A percentile compares a stretch with the other conserved stretches of the same genome.
These are phyloP conservation scores for Madurella fahalii DNA, from an alignment of 2,329 filamentous ascomycete species.

Conservation along the genomic window DNA sequence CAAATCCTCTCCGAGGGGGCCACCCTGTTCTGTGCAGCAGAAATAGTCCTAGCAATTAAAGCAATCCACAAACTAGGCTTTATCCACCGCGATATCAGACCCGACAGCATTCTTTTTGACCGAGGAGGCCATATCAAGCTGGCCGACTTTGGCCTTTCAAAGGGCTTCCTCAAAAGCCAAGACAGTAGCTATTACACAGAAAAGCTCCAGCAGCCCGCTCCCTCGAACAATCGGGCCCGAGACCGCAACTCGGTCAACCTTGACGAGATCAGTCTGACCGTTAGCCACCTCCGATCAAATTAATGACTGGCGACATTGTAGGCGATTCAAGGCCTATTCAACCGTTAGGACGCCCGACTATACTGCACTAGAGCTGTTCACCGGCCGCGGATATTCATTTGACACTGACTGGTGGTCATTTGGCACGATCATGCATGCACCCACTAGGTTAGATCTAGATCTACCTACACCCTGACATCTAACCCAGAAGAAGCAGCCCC, in stretches of 20 bases:
- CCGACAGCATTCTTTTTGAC: constrained; percentile 95
- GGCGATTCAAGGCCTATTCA: constrained; percentile 93
- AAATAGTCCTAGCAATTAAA: constrained; percentile 96
- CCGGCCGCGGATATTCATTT: constrained; percentile 89
- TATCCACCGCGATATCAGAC: constrained; percentile 97
- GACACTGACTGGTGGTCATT: constrained; percentile 99
- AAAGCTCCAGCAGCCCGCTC: constrained; percentile 66
- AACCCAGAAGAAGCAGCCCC: neutral
- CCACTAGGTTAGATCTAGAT: neutral
- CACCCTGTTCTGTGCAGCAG: constrained; percentile 97
- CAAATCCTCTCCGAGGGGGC: constrained; percentile 99
- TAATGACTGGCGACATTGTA: constrained; percentile 96
- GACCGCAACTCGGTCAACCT: constrained; percentile 92
- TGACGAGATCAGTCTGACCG: constrained; percentile 95
- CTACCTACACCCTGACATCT: neutral
- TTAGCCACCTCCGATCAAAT: constrained; percentile 93
- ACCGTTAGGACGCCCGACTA: constrained; percentile 98
- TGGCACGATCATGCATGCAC: constrained; percentile 84
- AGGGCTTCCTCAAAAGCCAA: constrained; percentile 93
- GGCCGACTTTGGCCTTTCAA: constrained; percentile 95
- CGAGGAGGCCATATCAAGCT: constrained; percentile 94
- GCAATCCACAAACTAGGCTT: constrained; percentile 98
- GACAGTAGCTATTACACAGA: constrained; percentile 98
- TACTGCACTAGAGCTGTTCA: constrained; percentile 97
- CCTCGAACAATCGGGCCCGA: constrained; percentile 65